Evolutionary conservation across 768 basidiomycete genomes (phyloP).

Genomic region (Termitomyces titanicus): DNA sequence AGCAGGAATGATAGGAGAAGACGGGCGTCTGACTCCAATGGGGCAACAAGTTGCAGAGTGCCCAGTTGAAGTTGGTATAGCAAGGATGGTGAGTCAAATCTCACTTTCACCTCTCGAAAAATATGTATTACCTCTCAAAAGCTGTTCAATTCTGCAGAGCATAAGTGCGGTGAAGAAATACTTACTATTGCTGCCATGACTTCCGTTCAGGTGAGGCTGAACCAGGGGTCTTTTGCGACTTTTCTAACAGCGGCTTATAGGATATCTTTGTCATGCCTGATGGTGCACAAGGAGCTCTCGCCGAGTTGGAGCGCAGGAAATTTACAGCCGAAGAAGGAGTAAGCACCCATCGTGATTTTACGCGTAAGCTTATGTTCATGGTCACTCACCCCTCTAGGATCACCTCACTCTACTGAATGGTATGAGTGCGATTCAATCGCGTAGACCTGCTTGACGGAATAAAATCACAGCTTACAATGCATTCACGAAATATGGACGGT

Average conservation of each 20-base stretch:
- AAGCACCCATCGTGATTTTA: slow-evolving; percentile 19
- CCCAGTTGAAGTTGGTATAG: slow-evolving; percentile 88
- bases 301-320: slow-evolving; percentile 90
- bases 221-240: not conserved
- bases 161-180: slow-evolving; percentile 91
- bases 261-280: slow-evolving; percentile 90
- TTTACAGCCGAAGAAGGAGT: slow-evolving; percentile 99
- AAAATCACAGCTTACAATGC: slow-evolving; percentile 78
- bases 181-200: slow-evolving; percentile 96
- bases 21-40: slow-evolving; percentile 69
- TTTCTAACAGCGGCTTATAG: slow-evolving; percentile 33
- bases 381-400: slow-evolving; percentile 51
- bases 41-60: slow-evolving; percentile 92
- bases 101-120: not conserved
- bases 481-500: slow-evolving; percentile 77
- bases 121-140: slow-evolving; percentile 25
- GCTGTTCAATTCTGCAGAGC: slow-evolving; percentile 84
- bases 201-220: slow-evolving; percentile 64
- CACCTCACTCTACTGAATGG: slow-evolving; percentile 94
- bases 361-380: slow-evolving; percentile 7
- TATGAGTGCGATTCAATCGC: slow-evolving; percentile 22
- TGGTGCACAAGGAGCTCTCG: slow-evolving; percentile 79
- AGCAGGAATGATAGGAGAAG: slow-evolving; percentile 81
- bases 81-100: slow-evolving; percentile 73
- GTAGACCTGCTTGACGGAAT: slow-evolving; percentile 1